Evolutionary conservation across 345 rosid genomes (phyloP), one percentile per base, ranked within the genome.

Genomic region (Hevea brasiliensis): DNA sequence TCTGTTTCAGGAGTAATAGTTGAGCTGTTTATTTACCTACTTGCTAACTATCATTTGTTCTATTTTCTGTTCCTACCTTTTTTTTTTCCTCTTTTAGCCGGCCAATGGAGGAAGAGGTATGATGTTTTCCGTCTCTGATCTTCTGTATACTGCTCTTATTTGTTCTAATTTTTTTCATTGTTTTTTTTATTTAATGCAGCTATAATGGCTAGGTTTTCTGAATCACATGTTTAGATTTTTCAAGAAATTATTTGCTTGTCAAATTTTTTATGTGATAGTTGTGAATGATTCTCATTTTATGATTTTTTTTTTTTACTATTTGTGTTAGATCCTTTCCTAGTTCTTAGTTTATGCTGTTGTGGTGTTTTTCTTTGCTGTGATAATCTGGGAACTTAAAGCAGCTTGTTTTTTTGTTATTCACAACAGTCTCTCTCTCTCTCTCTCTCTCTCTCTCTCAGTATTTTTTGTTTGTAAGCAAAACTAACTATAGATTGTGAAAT

Each of bases 41-140:
- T n/a, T 72, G 3, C 61, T 65, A 24, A 71, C 40, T 1, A 15
- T 18, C 23, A 17, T 44, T 71, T 65, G 23, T 26, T 44, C 1
- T 35, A 5, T 74, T 74, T 59, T 59, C 24, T 65, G 3, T 14
- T 20, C 21, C 24, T 55, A 8, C 42, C 11, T 1, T 7, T 1
- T 32, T 7, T 0, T 40, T 2, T 24, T 61, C 6, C 64, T 37
- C 23, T 29, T 51, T 18, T 48, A 74, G 78, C 58, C 73, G 72
- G 53, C 72, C 78, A 59, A 74, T 60, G 73, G 78, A 74, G 42
- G 78, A 68, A 60, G 78, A 68, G n/a, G 78, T 68, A 67, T n/a
- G n/a, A 74, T 61, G 24, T n/a, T 56, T 54, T 15, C 20, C 13
- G 15, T 55, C 35, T 26, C 18, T 0, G 17, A 35, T 37, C 45